Base-by-base conservation (phyloP, 345 rosid species). In the Limnanthes douglasii region DNA sequence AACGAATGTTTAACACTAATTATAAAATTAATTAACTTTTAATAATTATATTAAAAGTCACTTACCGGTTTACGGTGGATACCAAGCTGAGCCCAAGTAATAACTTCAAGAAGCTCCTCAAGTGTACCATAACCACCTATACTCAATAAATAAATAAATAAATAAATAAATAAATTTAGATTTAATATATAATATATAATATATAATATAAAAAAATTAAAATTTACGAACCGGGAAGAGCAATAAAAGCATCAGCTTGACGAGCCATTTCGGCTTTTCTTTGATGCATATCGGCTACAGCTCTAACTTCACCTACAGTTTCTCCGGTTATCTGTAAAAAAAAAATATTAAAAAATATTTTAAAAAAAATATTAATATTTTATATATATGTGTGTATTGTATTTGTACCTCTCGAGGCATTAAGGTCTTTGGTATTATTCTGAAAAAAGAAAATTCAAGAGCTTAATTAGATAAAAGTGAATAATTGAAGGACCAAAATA, bases 1-100 rank as follows among this genome's bases (percentile, higher is more conserved):
- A n/a, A n/a, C n/a, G n/a, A n/a, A n/a, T n/a, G n/a, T n/a, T n/a
- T n/a, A n/a, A n/a, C n/a, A n/a, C n/a, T n/a, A n/a, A n/a, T n/a
- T n/a, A n/a, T n/a, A n/a, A n/a, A n/a, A n/a, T n/a, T n/a, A n/a
- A n/a, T n/a, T n/a, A n/a, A n/a, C n/a, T n/a, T n/a, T n/a, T n/a
- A n/a, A n/a, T n/a, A n/a, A n/a, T n/a, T n/a, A n/a, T n/a, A n/a
- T n/a, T n/a, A n/a, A n/a, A n/a, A n/a, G n/a, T 33, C 37, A 33
- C 78, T 63, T 72, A 82, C 95, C 37, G 97, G 97, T 62, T 86
- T 86, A 29, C 60, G 65, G 62, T 86, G 97, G 59, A 86, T 86
- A 17, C 94, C 85, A 9, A 86, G 95, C 65, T 86, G 97, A 39
- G 95, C 93, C 97, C 97, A 78, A 18, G 97, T 82, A 53, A 86